A percentile compares a stretch with the other conserved stretches of the same genome.
phyloP scores from a whole-genome alignment of 192 early-diverging fungal genomes.

The Backusella liffmaniae region DNA sequence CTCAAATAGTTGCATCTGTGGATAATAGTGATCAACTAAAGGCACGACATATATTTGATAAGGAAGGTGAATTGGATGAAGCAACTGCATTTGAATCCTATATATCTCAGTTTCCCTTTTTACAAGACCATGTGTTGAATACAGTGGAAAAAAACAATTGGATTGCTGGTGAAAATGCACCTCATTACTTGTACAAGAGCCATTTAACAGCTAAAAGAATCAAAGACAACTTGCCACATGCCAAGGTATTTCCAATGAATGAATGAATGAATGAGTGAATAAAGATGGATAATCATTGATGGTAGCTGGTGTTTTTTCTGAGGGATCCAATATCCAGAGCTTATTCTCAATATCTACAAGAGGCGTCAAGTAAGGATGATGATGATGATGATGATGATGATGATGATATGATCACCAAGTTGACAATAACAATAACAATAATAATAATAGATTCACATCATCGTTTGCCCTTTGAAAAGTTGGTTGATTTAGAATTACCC shows the following conservation, averaged over 20 bases:
- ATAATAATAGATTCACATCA: not conserved
- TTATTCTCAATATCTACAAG: conserved; percentile 43
- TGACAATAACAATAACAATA: too few relatives aligned
- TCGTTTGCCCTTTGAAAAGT: conserved; percentile 26
- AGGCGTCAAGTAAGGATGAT: conserved; percentile 5
- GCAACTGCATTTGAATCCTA: conserved; percentile 28
- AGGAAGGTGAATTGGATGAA: conserved; percentile 11
- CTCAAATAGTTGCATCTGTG: conserved; percentile 42
- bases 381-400: not conserved
- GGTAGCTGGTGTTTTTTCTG: conserved; percentile 43
- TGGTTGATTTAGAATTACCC: conserved; percentile 33
- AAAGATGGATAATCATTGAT: not conserved
- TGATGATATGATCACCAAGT: too few relatives aligned
- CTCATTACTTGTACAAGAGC: conserved; percentile 34
- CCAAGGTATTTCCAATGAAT: conserved; percentile 33
- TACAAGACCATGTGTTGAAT: conserved; percentile 10
- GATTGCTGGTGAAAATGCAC: conserved; percentile 33
- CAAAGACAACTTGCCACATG: conserved; percentile 44
- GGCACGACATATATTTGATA: conserved; percentile 18
- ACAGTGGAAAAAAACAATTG: conserved; percentile 22
- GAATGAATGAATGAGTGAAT: not conserved
- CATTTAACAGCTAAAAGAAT: conserved; percentile 42
- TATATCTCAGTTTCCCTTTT: conserved; percentile 26
- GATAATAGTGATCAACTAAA: conserved; percentile 32
- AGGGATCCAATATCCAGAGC: conserved; percentile 53